These are phyloP conservation scores for Aspergillus ibericus DNA, from an alignment of 2,329 filamentous ascomycete species.

Conservation along the genomic window DNA sequence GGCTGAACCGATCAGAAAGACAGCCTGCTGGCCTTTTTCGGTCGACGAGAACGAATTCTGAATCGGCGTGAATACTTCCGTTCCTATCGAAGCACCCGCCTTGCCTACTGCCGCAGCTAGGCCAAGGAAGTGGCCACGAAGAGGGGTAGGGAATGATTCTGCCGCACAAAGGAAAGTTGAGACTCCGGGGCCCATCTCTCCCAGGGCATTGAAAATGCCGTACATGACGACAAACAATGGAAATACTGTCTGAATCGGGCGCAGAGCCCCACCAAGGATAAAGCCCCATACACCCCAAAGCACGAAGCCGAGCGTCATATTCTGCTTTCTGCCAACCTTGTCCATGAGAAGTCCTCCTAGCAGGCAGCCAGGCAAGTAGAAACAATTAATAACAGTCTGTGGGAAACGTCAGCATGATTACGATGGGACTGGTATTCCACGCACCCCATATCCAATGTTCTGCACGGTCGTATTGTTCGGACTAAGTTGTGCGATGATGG, in stretches of 20 bases:
- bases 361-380: conserved; percentile 52
- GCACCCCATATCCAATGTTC: conserved; percentile 28
- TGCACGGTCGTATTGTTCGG: conserved; percentile 42
- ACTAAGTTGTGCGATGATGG: conserved; percentile 50
- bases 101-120: conserved; percentile 52
- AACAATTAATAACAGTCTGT: conserved; percentile 52
- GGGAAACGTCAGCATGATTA: neutral
- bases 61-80: conserved; percentile 54
- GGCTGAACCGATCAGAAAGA: conserved; percentile 53
- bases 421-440: neutral
- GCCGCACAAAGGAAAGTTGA: conserved; percentile 40
- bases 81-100: conserved; percentile 53
- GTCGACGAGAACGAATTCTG: conserved; percentile 45
- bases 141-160: conserved; percentile 53
- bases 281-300: conserved; percentile 51
- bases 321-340: conserved; percentile 51
- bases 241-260: conserved; percentile 48
- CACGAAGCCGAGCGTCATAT: conserved; percentile 53
- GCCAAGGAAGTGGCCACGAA: conserved; percentile 53
- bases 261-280: conserved; percentile 51
- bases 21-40: conserved; percentile 50
- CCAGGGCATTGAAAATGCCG: conserved; percentile 51
- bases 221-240: conserved; percentile 55
- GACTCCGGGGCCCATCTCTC: conserved; percentile 54
- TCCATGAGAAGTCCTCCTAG: conserved; percentile 52